These are phyloP conservation scores for Bondarzewia mesenterica DNA, from an alignment of 1,284 basidiomycete genomes.

Conservation along the genomic window DNA sequence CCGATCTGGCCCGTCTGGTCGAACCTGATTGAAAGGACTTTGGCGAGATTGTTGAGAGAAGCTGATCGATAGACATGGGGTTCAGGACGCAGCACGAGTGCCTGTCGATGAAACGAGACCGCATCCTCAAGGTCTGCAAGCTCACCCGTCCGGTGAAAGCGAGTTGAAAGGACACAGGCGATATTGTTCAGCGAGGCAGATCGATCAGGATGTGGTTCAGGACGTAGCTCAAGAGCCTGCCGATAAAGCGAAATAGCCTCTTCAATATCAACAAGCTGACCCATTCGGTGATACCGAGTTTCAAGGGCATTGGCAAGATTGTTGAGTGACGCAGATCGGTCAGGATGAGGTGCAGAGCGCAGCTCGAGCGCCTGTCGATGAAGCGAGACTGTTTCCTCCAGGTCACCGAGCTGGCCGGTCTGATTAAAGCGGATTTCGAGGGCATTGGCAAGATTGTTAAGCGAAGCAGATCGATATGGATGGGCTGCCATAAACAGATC, in stretches of 20 bases:
- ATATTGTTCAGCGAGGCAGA: background rate
- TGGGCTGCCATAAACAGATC: too few relatives aligned
- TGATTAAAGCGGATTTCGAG: too few relatives aligned
- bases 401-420: too few relatives aligned
- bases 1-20: background rate
- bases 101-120: background rate
- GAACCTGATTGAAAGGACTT: background rate
- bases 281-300: conserved; percentile 19
- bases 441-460: too few relatives aligned
- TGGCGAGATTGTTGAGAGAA: background rate
- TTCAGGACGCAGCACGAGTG: background rate
- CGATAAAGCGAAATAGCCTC: conserved; percentile 20
- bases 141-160: background rate
- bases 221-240: conserved; percentile 13
- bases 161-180: background rate
- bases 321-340: conserved; percentile 14
- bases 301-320: conserved; percentile 22
- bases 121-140: background rate
- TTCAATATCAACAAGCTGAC: conserved; percentile 22
- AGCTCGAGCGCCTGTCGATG: conserved; percentile 17
- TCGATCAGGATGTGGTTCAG: background rate
- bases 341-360: conserved; percentile 12
- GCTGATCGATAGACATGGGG: background rate
- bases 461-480: too few relatives aligned
- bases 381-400: conserved; percentile 23